Conservation (phyloP, 1,284 basidiomycete species). For the Pascua sp. region DNA sequence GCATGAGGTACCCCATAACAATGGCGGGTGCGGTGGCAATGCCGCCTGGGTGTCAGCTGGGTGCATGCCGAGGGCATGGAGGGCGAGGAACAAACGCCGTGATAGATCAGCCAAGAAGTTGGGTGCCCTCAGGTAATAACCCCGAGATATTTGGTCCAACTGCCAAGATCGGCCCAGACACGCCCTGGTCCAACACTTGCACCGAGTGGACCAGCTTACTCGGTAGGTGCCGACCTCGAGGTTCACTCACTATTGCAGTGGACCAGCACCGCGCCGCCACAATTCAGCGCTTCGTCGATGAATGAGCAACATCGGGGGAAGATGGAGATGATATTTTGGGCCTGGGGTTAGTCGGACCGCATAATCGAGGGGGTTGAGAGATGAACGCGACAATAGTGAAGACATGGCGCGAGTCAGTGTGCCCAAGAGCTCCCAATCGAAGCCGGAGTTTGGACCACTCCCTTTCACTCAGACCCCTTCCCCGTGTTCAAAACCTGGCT, state of each 20-base stretch:
- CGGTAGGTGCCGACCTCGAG: not conserved
- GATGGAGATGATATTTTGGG: slow-evolving; percentile 79
- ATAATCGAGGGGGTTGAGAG: not conserved
- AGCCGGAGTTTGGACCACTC: no score
- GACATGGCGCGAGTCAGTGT: no score
- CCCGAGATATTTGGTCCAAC: not conserved
- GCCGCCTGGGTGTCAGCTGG: slow-evolving; percentile 58
- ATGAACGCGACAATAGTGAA: no score
- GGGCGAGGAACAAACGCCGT: no score
- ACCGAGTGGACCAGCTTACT: no score
- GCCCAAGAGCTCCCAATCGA: not conserved
- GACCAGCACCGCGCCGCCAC: slow-evolving; percentile 74
- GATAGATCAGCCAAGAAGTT: no score
- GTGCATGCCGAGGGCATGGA: not conserved
- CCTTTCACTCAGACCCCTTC: no score
- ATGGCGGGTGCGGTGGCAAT: slow-evolving; percentile 83
- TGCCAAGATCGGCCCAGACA: no score
- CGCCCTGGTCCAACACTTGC: no score
- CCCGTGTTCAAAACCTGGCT: no score
- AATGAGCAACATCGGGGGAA: slow-evolving; percentile 65
- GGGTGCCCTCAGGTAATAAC: not conserved
- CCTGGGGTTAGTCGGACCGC: slow-evolving; percentile 38
- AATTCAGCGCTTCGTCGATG: slow-evolving; percentile 66
- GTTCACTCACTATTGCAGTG: slow-evolving; percentile 75
- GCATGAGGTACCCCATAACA: slow-evolving; percentile 89